Evolutionary conservation across 2,329 filamentous ascomycete genomes (phyloP).

Genomic region (Colletotrichum tropicicola): DNA sequence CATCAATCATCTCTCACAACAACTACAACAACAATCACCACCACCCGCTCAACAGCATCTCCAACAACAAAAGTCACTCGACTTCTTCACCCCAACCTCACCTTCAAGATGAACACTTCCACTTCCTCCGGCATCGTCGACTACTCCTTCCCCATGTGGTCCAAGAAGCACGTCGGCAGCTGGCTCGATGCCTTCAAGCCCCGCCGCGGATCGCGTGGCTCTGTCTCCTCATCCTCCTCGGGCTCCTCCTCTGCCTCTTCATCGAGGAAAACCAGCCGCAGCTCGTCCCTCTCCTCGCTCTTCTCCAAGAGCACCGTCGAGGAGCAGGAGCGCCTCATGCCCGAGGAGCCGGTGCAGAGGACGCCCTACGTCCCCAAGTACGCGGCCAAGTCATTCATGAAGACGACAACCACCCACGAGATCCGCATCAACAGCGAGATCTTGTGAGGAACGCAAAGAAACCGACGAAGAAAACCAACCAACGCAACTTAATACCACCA

Average conservation of each 20-base stretch:
- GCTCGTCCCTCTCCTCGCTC: conserved; percentile 11
- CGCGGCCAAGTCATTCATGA: conserved; percentile 50
- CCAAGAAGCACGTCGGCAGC: conserved; percentile 25
- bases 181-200: conserved; percentile 24
- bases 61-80: background rate
- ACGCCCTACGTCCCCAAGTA: conserved; percentile 44
- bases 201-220: conserved; percentile 17
- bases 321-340: conserved; percentile 23
- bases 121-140: background rate
- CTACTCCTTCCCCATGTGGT: conserved; percentile 19
- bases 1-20: background rate
- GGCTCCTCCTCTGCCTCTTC: background rate
- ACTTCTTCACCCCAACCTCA: background rate
- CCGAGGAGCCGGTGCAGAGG: conserved; percentile 7
- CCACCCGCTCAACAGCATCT: background rate
- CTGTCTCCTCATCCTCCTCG: conserved; percentile 2
- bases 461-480: background rate
- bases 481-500: background rate
- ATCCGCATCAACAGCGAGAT: conserved; percentile 48
- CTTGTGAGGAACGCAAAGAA: conserved; percentile 22
- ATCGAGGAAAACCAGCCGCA: conserved; percentile 9
- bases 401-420: conserved; percentile 49
- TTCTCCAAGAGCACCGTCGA: background rate
- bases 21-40: background rate
- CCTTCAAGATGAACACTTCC: conserved; percentile 1